phyloP scores from a whole-genome alignment of 2,329 filamentous ascomycete species.

The Monosporascus ibericus region DNA sequence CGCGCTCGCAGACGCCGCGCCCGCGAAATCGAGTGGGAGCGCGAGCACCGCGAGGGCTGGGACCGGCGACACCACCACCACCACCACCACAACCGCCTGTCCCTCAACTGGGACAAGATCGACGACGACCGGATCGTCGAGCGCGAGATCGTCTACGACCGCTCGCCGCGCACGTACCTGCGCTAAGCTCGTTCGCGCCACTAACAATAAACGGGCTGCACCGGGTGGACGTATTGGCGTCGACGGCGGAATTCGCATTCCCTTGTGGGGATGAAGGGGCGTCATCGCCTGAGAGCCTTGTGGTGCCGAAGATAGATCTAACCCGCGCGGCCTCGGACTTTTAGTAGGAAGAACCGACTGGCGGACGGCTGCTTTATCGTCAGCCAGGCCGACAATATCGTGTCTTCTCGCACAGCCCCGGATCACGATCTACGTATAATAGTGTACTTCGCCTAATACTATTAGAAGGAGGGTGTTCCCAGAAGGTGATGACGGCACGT shows the following conservation, averaged over 20 bases:
- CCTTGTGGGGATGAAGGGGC: no score
- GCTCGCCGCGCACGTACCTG: slow-evolving; percentile 22
- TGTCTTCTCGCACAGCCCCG: not conserved
- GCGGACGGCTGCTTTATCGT: no score
- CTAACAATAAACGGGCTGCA: no score
- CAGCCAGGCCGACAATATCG: no score
- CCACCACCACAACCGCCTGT: slow-evolving; percentile 32
- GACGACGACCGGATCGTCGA: slow-evolving; percentile 63
- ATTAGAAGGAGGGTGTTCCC: not conserved
- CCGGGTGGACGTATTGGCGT: no score
- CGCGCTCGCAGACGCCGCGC: slow-evolving; percentile 48
- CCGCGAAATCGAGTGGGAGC: slow-evolving; percentile 53
- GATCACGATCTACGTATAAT: no score
- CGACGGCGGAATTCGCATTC: no score
- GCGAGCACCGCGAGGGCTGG: slow-evolving; percentile 47
- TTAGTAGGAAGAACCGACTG: no score
- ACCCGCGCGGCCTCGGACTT: no score
- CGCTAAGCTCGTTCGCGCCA: slow-evolving; percentile 9
- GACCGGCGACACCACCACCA: slow-evolving; percentile 34
- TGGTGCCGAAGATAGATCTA: no score
- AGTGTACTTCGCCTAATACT: no score
- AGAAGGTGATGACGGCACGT: not conserved
- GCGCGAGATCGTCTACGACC: slow-evolving; percentile 62
- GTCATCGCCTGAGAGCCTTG: no score
- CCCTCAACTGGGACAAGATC: slow-evolving; percentile 29